phyloP scores from a whole-genome alignment of 768 basidiomycete genomes.

The Suillus lakei region DNA sequence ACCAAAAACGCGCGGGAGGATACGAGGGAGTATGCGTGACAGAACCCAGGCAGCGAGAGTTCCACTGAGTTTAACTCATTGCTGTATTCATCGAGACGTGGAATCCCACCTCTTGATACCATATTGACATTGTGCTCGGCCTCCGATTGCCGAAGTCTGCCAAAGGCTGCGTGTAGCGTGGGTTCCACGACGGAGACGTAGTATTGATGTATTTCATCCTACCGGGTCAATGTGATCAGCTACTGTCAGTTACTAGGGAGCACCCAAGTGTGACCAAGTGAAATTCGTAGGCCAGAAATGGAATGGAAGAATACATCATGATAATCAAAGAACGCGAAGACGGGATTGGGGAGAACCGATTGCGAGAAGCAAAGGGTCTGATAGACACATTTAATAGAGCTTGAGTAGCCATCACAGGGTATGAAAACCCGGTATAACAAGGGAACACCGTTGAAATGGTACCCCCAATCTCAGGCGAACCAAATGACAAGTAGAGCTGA shows the following conservation, averaged over 20 bases:
- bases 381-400: conserved; percentile 12
- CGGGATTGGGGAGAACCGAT: conserved; percentile 9
- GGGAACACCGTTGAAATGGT: not conserved
- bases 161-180: conserved; percentile 28
- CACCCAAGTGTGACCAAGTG: conserved; percentile 12
- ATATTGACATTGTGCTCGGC: not conserved
- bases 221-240: conserved; percentile 24
- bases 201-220: conserved; percentile 42
- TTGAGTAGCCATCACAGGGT: conserved; percentile 2
- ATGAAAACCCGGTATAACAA: conserved; percentile 11
- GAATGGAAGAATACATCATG: conserved; percentile 2
- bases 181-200: conserved; percentile 33
- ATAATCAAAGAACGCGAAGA: conserved; percentile 18
- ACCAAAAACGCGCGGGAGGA: conserved; percentile 84
- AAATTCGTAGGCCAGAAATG: conserved; percentile 8
- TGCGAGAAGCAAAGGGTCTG: conserved; percentile 22
- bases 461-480: not conserved
- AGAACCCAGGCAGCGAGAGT: conserved; percentile 35
- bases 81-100: conserved; percentile 4
- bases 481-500: not conserved
- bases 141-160: conserved; percentile 11
- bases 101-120: conserved; percentile 3
- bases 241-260: conserved; percentile 20
- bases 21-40: conserved; percentile 59
- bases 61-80: conserved; percentile 4